phyloP scores from a whole-genome alignment of 164 flowering plant genomes.

The Buxus sempervirens region DNA sequence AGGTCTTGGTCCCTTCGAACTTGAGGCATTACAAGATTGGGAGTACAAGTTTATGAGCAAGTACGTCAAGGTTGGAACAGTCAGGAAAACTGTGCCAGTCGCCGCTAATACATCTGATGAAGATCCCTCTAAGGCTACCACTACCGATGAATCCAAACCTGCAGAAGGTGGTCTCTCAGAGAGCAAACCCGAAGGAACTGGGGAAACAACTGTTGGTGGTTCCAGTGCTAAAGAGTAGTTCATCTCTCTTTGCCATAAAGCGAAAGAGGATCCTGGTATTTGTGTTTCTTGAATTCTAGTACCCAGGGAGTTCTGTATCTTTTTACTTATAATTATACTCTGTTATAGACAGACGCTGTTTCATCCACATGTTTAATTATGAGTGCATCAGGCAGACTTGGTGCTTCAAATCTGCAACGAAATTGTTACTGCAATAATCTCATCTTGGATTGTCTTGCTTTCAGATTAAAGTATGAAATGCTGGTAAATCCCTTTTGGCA shows the following conservation, averaged over 20 bases:
- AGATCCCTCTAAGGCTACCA: constrained; percentile 29
- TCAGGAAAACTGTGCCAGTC: constrained; percentile 41
- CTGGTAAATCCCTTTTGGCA: too few species aligned
- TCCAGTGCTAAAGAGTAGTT: constrained; percentile 13
- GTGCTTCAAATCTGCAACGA: too few species aligned
- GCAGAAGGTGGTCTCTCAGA: constrained; percentile 25
- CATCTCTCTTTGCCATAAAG: background rate
- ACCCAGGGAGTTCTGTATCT: too few species aligned
- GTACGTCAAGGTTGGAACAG: constrained; percentile 84
- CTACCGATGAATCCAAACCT: constrained; percentile 26
- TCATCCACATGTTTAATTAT: too few species aligned
- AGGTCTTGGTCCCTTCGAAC: constrained; percentile 90
- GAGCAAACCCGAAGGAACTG: constrained; percentile 13
- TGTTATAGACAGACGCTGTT: too few species aligned
- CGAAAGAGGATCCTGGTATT: background rate
- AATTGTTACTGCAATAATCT: too few species aligned
- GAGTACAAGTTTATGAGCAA: constrained; percentile 97
- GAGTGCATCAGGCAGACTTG: too few species aligned
- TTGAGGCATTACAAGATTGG: constrained; percentile 96
- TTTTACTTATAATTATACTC: too few species aligned
- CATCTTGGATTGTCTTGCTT: too few species aligned
- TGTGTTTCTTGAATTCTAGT: background rate
- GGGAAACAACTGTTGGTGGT: constrained; percentile 15
- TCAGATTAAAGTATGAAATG: too few species aligned
- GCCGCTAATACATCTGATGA: too few species aligned